Evolutionary conservation across 192 early-diverging fungal species (phyloP).

Genomic region (Coemansia sp.): DNA sequence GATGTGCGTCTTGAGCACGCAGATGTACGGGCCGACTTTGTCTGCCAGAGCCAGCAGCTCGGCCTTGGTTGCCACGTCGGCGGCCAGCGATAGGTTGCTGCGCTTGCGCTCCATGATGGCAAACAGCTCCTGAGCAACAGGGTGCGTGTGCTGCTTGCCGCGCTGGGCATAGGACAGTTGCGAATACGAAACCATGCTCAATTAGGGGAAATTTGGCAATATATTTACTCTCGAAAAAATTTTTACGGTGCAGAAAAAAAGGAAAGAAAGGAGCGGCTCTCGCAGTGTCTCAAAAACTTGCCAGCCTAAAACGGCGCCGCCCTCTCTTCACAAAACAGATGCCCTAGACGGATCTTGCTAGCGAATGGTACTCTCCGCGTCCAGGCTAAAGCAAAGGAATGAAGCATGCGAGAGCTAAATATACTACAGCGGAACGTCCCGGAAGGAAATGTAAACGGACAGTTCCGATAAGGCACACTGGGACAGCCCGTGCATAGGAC

Average conservation of each 20-base stretch:
- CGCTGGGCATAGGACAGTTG: conserved; percentile 65
- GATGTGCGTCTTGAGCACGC: conserved; percentile 96
- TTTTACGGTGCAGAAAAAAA: conserved; percentile 9
- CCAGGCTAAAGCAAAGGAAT: neutral
- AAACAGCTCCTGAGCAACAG: conserved; percentile 72
- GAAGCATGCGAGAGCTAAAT: conserved; percentile 5
- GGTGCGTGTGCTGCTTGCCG: conserved; percentile 65
- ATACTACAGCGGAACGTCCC: conserved; percentile 3
- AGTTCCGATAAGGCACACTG: too few relatives aligned
- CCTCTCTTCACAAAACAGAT: conserved; percentile 6
- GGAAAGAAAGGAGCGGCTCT: conserved; percentile 10
- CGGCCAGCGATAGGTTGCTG: conserved; percentile 86
- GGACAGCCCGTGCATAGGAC: too few relatives aligned
- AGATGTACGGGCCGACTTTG: conserved; percentile 90
- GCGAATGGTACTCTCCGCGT: neutral
- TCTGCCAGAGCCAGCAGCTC: conserved; percentile 88
- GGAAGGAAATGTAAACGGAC: too few relatives aligned
- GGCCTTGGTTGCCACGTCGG: conserved; percentile 84
- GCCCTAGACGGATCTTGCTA: neutral
- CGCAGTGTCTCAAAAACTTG: conserved; percentile 6
- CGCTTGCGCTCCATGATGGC: conserved; percentile 85
- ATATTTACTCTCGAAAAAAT: conserved; percentile 2
- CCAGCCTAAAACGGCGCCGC: conserved; percentile 11
- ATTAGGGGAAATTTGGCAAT: neutral
- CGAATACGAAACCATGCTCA: conserved; percentile 39